Base-by-base conservation (phyloP, 331 rosid species). In the Cydonia oblonga region DNA sequence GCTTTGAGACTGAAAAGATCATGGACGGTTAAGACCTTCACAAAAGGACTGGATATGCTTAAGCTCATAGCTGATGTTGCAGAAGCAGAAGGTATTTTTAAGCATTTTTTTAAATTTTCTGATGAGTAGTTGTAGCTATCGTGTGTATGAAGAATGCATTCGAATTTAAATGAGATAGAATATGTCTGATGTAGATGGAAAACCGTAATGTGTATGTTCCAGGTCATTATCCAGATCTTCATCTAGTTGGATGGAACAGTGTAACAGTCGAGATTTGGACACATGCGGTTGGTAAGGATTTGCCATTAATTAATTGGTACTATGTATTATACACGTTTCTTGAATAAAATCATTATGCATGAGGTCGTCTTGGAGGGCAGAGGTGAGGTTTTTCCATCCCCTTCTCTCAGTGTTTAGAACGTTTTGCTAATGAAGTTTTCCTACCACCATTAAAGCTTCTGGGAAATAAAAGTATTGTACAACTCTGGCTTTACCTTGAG, bases 141-240 rank as follows among this genome's bases (percentile, higher is more conserved):
- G 32, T 46, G n/a, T 66, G 28, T 58, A 7, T 69, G 35, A 9
- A 71, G 23, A 22, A 60, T 32, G 52, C 25, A 23, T 70, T 38
- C 29, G 32, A 30, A 49, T 67, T 72, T 30, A 28, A 71, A 20
- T 38, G 3, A 6, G 20, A 33, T 29, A 5, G 18, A 38, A 26
- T 58, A 57, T 29, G 23, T 12, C n/a, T 64, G 24, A 63, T 32
- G 16, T 13, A 9, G 46, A 29, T 28, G 60, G 18, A 58, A 9
- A 32, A 33, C 26, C 14, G 11, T 10, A 53, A 42, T 56, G 65
- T 58, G 63, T 22, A 23, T 65, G 79, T 84, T 66, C 78, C 87
- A 92, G 98, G 86, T 74, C 96, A 92, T 78, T 93, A 92, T 82
- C 98, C 98, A 20, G 93, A 92, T 79, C 98, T 92, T 80, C 98